Evolutionary conservation across 2,329 filamentous ascomycete genomes (phyloP).

Genomic region (Neofusicoccum cordaticola): DNA sequence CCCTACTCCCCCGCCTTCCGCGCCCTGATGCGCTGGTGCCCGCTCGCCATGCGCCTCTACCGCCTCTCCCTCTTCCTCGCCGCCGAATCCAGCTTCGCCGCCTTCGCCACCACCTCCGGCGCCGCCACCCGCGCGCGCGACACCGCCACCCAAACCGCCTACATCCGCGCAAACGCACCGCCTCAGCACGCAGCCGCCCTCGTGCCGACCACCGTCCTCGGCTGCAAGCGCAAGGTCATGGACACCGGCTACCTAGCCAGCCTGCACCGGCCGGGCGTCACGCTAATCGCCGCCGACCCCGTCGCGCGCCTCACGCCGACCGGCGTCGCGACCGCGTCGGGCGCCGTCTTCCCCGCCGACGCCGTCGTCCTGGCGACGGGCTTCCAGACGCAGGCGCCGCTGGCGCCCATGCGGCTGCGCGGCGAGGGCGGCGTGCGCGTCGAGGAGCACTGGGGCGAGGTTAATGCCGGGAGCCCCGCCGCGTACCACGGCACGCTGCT

Average conservation of each 20-base stretch:
- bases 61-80: conserved; percentile 42
- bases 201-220: conserved; percentile 45
- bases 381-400: conserved; percentile 43
- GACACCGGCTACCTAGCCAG: conserved; percentile 48
- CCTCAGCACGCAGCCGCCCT: conserved; percentile 44
- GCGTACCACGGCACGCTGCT: conserved; percentile 53
- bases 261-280: conserved; percentile 43
- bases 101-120: conserved; percentile 41
- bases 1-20: conserved; percentile 42
- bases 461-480: conserved; percentile 35
- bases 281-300: conserved; percentile 39
- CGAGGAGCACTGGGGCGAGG: conserved; percentile 40
- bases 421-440: conserved; percentile 40
- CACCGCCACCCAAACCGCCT: conserved; percentile 40
- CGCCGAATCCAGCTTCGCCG: conserved; percentile 45
- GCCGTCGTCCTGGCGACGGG: conserved; percentile 17
- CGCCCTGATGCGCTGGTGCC: conserved; percentile 45
- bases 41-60: conserved; percentile 45
- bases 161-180: conserved; percentile 45
- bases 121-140: conserved; percentile 34
- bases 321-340: conserved; percentile 40
- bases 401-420: conserved; percentile 48
- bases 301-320: conserved; percentile 38
- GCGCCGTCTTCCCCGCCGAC: conserved; percentile 25
- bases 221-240: conserved; percentile 49